phyloP scores from a whole-genome alignment of 2,329 filamentous ascomycete species.

The Didymella glomerata region DNA sequence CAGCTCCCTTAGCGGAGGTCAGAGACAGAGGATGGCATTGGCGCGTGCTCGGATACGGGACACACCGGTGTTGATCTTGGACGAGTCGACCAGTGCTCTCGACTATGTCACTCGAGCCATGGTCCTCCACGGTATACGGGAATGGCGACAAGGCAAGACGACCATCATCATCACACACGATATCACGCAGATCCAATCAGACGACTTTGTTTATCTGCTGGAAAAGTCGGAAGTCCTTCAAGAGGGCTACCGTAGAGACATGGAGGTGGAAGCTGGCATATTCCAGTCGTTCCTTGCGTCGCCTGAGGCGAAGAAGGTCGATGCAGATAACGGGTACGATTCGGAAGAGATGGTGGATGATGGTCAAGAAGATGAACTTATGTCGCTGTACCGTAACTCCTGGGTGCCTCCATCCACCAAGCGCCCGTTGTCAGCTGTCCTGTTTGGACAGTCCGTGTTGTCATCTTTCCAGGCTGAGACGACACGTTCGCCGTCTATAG shows the following conservation, averaged over 20 bases:
- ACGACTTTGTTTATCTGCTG: slow-evolving; percentile 83
- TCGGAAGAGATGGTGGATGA: slow-evolving; percentile 20
- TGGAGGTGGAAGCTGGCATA: slow-evolving; percentile 57
- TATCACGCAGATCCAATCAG: slow-evolving; percentile 73
- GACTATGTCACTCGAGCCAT: slow-evolving; percentile 74
- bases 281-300: slow-evolving; percentile 54
- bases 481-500: not conserved
- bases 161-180: slow-evolving; percentile 96
- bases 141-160: slow-evolving; percentile 81
- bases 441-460: slow-evolving; percentile 32
- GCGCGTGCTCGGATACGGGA: slow-evolving; percentile 80
- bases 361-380: slow-evolving; percentile 25
- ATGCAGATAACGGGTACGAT: slow-evolving; percentile 6
- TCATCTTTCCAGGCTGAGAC: slow-evolving; percentile 23
- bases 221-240: slow-evolving; percentile 74
- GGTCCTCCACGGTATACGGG: slow-evolving; percentile 77
- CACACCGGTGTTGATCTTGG: slow-evolving; percentile 81
- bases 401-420: slow-evolving; percentile 21
- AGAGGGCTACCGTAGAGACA: slow-evolving; percentile 68
- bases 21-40: slow-evolving; percentile 81
- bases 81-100: slow-evolving; percentile 87
- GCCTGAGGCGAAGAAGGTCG: slow-evolving; percentile 19
- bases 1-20: slow-evolving; percentile 79
- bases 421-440: slow-evolving; percentile 31
- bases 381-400: slow-evolving; percentile 30